Conservation (phyloP, 2,329 filamentous ascomycete species). For the Hypoxylon sp. region DNA sequence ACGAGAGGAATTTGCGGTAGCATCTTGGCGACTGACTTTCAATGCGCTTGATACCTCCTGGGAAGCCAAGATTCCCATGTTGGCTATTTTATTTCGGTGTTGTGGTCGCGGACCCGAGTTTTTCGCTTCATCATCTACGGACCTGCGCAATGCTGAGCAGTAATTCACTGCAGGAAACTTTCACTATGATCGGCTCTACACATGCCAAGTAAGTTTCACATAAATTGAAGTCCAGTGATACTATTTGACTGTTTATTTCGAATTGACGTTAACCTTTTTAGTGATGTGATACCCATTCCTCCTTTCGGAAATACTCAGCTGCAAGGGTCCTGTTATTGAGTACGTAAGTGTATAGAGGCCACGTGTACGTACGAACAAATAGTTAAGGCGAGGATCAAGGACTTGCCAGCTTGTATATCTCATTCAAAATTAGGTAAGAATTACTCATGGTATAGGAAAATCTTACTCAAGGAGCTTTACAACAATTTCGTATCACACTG, state of each 20-base stretch:
- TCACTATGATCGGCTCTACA: background rate
- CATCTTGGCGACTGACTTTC: slow-evolving; percentile 9
- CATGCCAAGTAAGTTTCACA: background rate
- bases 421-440: background rate
- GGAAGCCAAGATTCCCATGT: background rate
- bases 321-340: background rate
- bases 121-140: background rate
- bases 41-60: background rate
- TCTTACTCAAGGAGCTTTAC: background rate
- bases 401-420: background rate
- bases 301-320: background rate
- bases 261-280: background rate
- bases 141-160: background rate
- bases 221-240: background rate
- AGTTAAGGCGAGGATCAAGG: background rate
- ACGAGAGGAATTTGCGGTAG: slow-evolving; percentile 23
- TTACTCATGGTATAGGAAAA: background rate
- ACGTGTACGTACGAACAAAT: background rate
- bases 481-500: background rate
- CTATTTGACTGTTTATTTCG: background rate
- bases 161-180: background rate
- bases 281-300: background rate
- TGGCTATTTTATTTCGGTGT: background rate
- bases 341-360: background rate
- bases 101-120: background rate